Evolutionary conservation across 306 rosid species (phyloP), one percentile per base, ranked within the genome.

Genomic region (Cucumis hystrix): DNA sequence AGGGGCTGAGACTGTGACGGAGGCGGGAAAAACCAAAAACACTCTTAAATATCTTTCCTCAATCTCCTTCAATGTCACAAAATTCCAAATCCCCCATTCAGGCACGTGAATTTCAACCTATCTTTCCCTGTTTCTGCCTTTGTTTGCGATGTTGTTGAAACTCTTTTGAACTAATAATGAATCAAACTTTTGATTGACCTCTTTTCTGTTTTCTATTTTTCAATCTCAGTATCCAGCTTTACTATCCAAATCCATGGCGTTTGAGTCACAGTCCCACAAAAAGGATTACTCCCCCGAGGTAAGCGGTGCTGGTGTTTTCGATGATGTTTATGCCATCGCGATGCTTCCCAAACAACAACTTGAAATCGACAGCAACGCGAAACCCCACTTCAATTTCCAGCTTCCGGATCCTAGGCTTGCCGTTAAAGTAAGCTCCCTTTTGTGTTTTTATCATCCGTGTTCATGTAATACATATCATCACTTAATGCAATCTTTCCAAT

Each of bases 341-440:
- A 78, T 84, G 81, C 78, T 87, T 82, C 86, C 87, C 30, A 85
- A 86, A 79, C 84, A 84, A 33, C 61, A 82, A 25, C 58, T 84
- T 10, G 89, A 78, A 74, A 78, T 79, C 25, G 80, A 79, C 16
- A 87, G 84, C 83, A 86, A 75, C 45, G 14, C 63, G 18, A 47
- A 61, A 72, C 59, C 74, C 16, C 58, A 35, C 35, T 65, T 65
- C 7, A 78, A 47, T 33, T 83, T 89, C 47, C 92, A 84, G 41
- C 59, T 90, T 35, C 97, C 97, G n/a, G 86, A 87, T 65, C 60
- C 87, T 74, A 30, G 83, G 23, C 89, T 67, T 10, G 87, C 79
- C 11, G 21, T 83, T 77, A 79, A 40, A 28, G 93, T 90, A 23
- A 56, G 79, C 54, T 1, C n/a, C 21, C 77, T 33, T 71, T 25